These are phyloP conservation scores for Graphiopsis chlorocephala DNA, from an alignment of 2,329 filamentous ascomycete genomes.

Conservation along the genomic window DNA sequence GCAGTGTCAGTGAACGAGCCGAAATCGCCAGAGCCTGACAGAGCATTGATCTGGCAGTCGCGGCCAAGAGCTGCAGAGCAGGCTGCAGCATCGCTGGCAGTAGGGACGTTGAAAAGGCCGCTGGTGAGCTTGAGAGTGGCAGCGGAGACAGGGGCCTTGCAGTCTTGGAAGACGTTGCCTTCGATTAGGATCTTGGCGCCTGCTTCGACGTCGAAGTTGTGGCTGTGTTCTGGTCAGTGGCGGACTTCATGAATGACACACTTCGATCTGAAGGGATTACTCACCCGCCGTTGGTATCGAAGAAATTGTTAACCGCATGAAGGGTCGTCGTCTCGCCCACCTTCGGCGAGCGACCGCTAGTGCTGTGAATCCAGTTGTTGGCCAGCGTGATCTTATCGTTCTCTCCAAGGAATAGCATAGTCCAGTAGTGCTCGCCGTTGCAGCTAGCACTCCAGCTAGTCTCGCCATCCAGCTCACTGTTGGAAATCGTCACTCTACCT, in stretches of 20 bases:
- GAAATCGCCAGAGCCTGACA: slow-evolving; percentile 24
- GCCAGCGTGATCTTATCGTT: slow-evolving; percentile 58
- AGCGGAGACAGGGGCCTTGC: slow-evolving; percentile 43
- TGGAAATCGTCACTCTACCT: slow-evolving; percentile 58
- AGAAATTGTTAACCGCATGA: slow-evolving; percentile 64
- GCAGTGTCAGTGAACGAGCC: slow-evolving; percentile 36
- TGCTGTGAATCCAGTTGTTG: slow-evolving; percentile 60
- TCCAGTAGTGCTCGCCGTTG: slow-evolving; percentile 61
- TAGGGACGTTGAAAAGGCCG: slow-evolving; percentile 38
- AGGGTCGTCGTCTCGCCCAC: slow-evolving; percentile 55
- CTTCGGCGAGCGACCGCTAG: slow-evolving; percentile 57
- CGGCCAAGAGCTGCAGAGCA: slow-evolving; percentile 42
- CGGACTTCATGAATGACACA: not conserved
- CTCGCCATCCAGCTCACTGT: slow-evolving; percentile 57
- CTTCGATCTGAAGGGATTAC: not conserved
- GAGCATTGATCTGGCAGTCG: slow-evolving; percentile 50
- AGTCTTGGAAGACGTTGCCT: slow-evolving; percentile 59
- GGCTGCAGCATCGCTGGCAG: slow-evolving; percentile 16
- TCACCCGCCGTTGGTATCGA: slow-evolving; percentile 48
- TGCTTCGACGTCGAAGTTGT: slow-evolving; percentile 53
- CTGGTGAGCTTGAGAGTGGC: slow-evolving; percentile 33
- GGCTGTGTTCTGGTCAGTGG: slow-evolving; percentile 35
- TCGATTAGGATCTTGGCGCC: slow-evolving; percentile 51
- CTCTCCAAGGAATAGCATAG: slow-evolving; percentile 55
- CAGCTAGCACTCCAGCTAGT: slow-evolving; percentile 57